A percentile compares a stretch with the other conserved stretches of the same genome.
These are phyloP conservation scores for Entomortierella lignicola DNA, from an alignment of 192 early-diverging fungal genomes.

Conservation along the genomic window DNA sequence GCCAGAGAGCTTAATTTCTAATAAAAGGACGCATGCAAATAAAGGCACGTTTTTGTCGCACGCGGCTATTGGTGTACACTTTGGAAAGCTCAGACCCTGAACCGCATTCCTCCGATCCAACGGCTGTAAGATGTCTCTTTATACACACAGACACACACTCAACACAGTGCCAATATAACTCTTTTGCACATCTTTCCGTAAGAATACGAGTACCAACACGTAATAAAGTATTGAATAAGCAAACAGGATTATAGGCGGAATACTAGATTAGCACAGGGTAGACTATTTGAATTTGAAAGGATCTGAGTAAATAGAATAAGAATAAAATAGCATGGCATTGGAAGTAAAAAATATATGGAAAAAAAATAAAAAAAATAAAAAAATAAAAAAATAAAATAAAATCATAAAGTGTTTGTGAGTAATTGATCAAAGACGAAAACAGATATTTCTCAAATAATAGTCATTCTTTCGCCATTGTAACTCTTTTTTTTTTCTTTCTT, in stretches of 20 bases:
- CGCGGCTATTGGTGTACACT: constrained; percentile 6
- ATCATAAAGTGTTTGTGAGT: constrained; percentile 33
- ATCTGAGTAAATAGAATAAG: background rate
- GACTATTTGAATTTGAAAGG: no score
- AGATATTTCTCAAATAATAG: background rate
- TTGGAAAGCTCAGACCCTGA: constrained; percentile 13
- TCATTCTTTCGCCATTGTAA: background rate
- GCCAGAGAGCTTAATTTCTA: no score
- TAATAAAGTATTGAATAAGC: no score
- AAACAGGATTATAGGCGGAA: no score
- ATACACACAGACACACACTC: no score
- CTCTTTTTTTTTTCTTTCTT: background rate
- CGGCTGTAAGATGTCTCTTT: background rate
- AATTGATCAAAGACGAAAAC: constrained; percentile 9
- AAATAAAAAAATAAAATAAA: background rate
- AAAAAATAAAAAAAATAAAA: constrained; percentile 7
- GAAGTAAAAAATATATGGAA: background rate
- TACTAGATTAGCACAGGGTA: no score
- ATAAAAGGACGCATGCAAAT: background rate
- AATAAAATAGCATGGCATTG: no score
- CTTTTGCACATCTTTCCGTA: no score
- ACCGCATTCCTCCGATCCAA: constrained; percentile 29
- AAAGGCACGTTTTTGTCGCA: constrained; percentile 18
- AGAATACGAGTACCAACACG: no score
- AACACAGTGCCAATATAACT: no score